Evolutionary conservation across 805 yeast species (phyloP).

Genomic region (Cyberlindnera euphorbiiphila): DNA sequence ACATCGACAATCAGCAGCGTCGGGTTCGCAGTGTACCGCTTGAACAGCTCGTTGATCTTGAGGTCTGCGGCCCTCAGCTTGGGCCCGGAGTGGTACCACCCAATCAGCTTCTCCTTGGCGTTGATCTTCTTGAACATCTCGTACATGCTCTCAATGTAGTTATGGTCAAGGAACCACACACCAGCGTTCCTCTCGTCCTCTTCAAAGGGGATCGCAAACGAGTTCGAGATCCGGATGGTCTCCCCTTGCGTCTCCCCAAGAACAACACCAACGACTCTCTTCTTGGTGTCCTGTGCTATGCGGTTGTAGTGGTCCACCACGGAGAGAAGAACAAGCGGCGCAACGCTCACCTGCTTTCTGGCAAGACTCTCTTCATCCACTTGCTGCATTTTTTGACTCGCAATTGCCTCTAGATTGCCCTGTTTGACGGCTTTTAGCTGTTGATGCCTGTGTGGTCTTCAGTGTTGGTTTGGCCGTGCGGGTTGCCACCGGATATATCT

Average conservation of each 20-base stretch:
- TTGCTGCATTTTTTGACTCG: too few relatives aligned
- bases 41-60: conserved; percentile 86
- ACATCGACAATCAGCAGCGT: conserved; percentile 88
- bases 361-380: too few relatives aligned
- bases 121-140: conserved; percentile 97
- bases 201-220: conserved; percentile 96
- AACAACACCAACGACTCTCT: conserved; percentile 91
- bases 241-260: conserved; percentile 65
- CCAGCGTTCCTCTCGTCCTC: conserved; percentile 89
- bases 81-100: conserved; percentile 99
- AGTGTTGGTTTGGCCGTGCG: too few relatives aligned
- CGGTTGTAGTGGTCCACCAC: conserved; percentile 95
- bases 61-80: conserved; percentile 83
- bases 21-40: conserved; percentile 76
- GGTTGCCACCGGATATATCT: too few relatives aligned
- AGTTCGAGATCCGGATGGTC: conserved; percentile 74
- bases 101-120: conserved; percentile 92
- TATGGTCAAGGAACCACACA: conserved; percentile 97
- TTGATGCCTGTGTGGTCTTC: too few relatives aligned
- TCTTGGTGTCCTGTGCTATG: conserved; percentile 65
- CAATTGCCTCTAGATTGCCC: too few relatives aligned
- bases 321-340: conserved; percentile 90
- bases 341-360: conserved; percentile 73
- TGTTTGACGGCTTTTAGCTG: too few relatives aligned
- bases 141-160: conserved; percentile 92